Evolutionary conservation across 495 filamentous ascomycete species (phyloP), one percentile per base, ranked within the genome.

Genomic region (Aspergillus sparsus): DNA sequence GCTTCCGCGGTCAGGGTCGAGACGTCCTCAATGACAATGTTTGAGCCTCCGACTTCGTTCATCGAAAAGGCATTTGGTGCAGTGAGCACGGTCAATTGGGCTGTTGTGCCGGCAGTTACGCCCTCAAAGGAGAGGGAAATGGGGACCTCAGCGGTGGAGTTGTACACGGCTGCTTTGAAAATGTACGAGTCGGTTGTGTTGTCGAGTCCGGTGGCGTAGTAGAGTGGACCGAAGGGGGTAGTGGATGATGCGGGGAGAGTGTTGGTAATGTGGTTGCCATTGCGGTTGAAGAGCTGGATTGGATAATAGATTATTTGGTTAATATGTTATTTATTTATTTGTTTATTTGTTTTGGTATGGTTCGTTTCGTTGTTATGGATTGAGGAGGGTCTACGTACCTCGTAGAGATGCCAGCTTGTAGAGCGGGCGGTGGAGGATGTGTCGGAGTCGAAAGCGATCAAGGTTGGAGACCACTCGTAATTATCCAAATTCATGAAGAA

Each of bases 141-240:
- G 0, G 80, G 66, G 0, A 81, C 73, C 18, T 72, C 62, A 4
- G 53, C 72, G 5, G 86, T 84, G 54, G 78, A 76, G 72, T 90
- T 89, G 72, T 89, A 90, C 0, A 87, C 81, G 34, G 85, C 86
- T 10, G 77, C 78, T 65, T 90, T 90, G 71, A 87, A 82, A 53
- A 82, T 73, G 58, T 79, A 71, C 13, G 73, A 73, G 35, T 66
- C 57, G 18, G 65, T 72, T 35, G 63, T 50, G 53, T 61, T 71
- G 58, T 77, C 62, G 9, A 69, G 61, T 15, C 71, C 70, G 7
- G 75, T 68, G 13, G 65, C 77, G 63, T 74, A 82, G 66, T 79
- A 81, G 8, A 81, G 64, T 2, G 79, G 79, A n/a, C 74, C 73
- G 41, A 75, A 77, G 45, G 55, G 61, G 49, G 62, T 64, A 7